Base-by-base conservation (phyloP, 768 basidiomycete genomes). In the Polyporus arcularius region DNA sequence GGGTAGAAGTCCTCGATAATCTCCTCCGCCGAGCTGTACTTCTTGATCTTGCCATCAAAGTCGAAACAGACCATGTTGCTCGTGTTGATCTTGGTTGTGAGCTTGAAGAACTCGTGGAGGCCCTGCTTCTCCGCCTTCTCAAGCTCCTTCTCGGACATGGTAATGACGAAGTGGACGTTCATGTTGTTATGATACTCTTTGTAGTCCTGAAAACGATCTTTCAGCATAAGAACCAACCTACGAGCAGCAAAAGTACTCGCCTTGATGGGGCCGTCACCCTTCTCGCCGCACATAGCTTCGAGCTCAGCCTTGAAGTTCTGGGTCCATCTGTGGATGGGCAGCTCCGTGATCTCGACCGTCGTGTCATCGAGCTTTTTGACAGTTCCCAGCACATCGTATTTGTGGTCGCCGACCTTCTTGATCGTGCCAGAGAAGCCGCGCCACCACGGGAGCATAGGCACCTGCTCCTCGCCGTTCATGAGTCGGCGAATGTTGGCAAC, bases 41-140 rank as follows among this genome's bases (percentile, higher is more conserved):
- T 96, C 78, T 88, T 94, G 77, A 99, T 96, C 79, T 96, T 97
- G 67, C 93, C 89, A 16, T 96, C 91, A 61, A 92, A 84, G 74
- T 99, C 96, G 74, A 99, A 99, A 75, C 94, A 95, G 16, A 98
- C 97, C 97, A 99, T 98, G 78, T 99, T 99, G 72, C 85, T 84
- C 15, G 94, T 97, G 73, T 82, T 90, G 73, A 99, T 76, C 73
- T 95, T 92, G 49, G 82, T 75, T 14, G 86, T 86, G 62, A 98
- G 78, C 75, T 94, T 96, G 87, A 99, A 98, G 72, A 85, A 92
- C 73, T 97, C 96, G 35, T 87, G 68, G 35, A 99, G 76, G 3
- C 96, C 96, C 70, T 97, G 93, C 62, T 84, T 82, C 71, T 96
- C 94, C 2, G 94, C 94, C 73, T 91, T 91, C 65, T 90, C 83